A percentile compares a stretch with the other conserved stretches of the same genome.
phyloP scores from a whole-genome alignment of 2,329 filamentous ascomycete species.

The Penicillium sp. region DNA sequence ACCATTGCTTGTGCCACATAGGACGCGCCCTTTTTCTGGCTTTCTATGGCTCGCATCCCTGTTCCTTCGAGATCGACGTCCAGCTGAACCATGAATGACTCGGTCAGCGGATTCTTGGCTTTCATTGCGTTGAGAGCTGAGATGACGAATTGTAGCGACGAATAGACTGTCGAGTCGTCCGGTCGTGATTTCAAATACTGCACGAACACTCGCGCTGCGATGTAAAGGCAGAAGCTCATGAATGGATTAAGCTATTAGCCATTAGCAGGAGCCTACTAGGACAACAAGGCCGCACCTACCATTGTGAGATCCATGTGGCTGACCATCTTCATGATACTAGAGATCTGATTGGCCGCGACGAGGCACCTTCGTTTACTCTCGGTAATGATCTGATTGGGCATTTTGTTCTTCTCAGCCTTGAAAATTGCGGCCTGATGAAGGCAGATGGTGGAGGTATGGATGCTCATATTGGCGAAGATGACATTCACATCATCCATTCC shows the following conservation, averaged over 20 bases:
- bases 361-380: slow-evolving; percentile 94
- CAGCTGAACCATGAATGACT: slow-evolving; percentile 90
- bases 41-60: slow-evolving; percentile 29
- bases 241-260: slow-evolving; percentile 81
- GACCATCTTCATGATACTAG: slow-evolving; percentile 91
- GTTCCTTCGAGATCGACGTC: slow-evolving; percentile 80
- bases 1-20: slow-evolving; percentile 13
- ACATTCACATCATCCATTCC: slow-evolving; percentile 78
- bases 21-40: slow-evolving; percentile 7
- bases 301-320: slow-evolving; percentile 81
- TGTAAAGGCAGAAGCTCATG: slow-evolving; percentile 91
- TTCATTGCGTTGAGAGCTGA: slow-evolving; percentile 89
- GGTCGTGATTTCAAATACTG: slow-evolving; percentile 95
- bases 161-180: slow-evolving; percentile 71
- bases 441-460: slow-evolving; percentile 94
- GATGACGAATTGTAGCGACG: slow-evolving; percentile 85
- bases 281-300: slow-evolving; percentile 53
- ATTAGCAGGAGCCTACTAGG: slow-evolving; percentile 17
- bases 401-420: slow-evolving; percentile 85
- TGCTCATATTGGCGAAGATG: slow-evolving; percentile 93
- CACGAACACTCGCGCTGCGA: slow-evolving; percentile 91
- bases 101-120: slow-evolving; percentile 81
- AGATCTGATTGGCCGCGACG: slow-evolving; percentile 88
- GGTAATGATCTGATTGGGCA: slow-evolving; percentile 72
- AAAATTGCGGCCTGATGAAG: slow-evolving; percentile 98